Conservation (phyloP, 202 grass and related monocot genomes). For the Panicum hallii region DNA sequence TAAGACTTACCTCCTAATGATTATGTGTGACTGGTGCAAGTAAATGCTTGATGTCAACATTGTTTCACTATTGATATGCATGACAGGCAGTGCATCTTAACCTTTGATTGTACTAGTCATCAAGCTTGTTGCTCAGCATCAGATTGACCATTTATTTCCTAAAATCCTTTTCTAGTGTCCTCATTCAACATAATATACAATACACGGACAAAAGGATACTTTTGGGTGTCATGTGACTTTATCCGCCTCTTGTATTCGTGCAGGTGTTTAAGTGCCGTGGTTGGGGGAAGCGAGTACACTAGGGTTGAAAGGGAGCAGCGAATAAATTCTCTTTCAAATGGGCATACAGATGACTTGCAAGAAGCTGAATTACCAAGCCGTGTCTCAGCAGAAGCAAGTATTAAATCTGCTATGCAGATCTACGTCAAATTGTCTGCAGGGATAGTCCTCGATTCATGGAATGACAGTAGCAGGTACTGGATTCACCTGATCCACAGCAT, state of each 20-base stretch:
- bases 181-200: not conserved
- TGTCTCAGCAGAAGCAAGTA: conserved; percentile 84
- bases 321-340: conserved; percentile 88
- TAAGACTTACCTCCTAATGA: conserved; percentile 43
- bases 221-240: conserved; percentile 18
- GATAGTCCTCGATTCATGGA: conserved; percentile 93
- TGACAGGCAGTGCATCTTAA: not conserved
- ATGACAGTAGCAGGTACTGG: conserved; percentile 80
- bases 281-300: conserved; percentile 88
- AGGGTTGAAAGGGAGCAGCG: conserved; percentile 81
- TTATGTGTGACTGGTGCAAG: conserved; percentile 28
- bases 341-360: conserved; percentile 62
- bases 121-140: not conserved
- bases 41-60: conserved; percentile 30
- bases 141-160: conserved; percentile 1
- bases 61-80: conserved; percentile 12
- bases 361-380: conserved; percentile 76
- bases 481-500: conserved; percentile 14
- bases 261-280: conserved; percentile 88
- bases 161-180: conserved; percentile 26
- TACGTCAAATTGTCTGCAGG: conserved; percentile 85
- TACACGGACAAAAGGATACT: not conserved
- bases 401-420: conserved; percentile 93
- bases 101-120: conserved; percentile 9
- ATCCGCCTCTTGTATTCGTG: conserved; percentile 22